Conservation (phyloP, 106 monocot genomes). For the Dactylorhiza incarnata region DNA sequence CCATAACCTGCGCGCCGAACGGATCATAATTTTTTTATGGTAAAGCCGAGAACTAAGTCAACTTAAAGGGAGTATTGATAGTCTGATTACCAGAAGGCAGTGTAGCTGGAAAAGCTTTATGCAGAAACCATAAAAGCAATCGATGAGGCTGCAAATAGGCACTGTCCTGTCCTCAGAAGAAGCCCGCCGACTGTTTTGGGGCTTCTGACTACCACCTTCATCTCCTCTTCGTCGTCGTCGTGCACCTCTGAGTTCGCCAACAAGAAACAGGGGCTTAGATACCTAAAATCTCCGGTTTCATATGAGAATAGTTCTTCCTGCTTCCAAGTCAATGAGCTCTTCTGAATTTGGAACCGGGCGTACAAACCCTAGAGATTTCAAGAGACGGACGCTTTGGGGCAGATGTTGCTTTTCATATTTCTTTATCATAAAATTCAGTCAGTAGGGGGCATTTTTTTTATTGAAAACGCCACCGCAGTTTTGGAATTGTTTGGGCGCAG, state of each 20-base stretch:
- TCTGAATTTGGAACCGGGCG: neutral
- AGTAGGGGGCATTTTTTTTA: too few species aligned
- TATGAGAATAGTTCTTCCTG: neutral
- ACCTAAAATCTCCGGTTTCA: neutral
- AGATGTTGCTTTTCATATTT: too few species aligned
- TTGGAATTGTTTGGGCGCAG: too few species aligned
- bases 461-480: too few species aligned
- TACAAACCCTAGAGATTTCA: neutral
- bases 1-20: too few species aligned
- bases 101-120: slow-evolving; percentile 15
- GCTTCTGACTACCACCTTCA: slow-evolving; percentile 35
- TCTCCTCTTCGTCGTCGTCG: slow-evolving; percentile 11
- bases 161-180: slow-evolving; percentile 32
- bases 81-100: slow-evolving; percentile 15
- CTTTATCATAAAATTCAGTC: too few species aligned
- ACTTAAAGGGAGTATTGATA: neutral
- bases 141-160: slow-evolving; percentile 26
- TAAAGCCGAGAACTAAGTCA: too few species aligned
- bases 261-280: neutral
- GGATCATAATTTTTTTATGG: too few species aligned
- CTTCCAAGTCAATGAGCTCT: neutral
- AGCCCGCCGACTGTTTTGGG: slow-evolving; percentile 31
- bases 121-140: slow-evolving; percentile 30
- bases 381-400: neutral
- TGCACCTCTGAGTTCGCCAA: neutral